Evolutionary conservation across 805 yeast species (phyloP), one percentile per base, ranked within the genome.

Genomic region (Candida ortonii): DNA sequence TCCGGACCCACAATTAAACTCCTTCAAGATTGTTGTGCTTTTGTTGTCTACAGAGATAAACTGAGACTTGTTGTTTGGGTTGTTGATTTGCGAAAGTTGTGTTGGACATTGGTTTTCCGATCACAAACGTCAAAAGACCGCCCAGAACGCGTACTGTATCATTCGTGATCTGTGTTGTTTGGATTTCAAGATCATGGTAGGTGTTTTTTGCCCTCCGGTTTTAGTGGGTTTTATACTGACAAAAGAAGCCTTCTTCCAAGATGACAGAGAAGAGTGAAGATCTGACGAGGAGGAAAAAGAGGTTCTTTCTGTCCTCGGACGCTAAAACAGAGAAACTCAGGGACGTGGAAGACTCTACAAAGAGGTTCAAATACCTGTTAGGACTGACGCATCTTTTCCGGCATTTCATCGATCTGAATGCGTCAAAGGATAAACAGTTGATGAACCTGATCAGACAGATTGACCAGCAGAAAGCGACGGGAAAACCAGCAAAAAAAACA

Each of bases 371-470:
- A 55, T 85, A 89, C 59, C 65, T 89, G 26, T 65, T 90, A 31
- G 83, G 88, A 1, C 67, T 89, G 25, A 87, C 96, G 0, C 95
- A 85, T 44, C 66, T 90, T 38, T 89, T 89, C 58, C 78, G 94
- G 25, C 89, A 88, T 55, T 89, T 89, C 59, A 84, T 89, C 42
- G 84, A 87, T 46, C 70, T 84, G 27, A 77, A 82, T 44, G 85
- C 95, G 9, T 73, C 86, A 33, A 82, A 81, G 53, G 96, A 88
- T 54, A 78, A 81, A 18, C 69, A 71, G 24, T 76, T 89, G 52
- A 78, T 77, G 55, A 75, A 73, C 44, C 46, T 80, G 22, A 64
- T 84, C 36, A 69, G 73, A 45, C 72, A 70, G 30, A 65, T 78
- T 17, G 88, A 82, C 47, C 61, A 62, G 16, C 68, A 75, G 39